Evolutionary conservation across 106 monocot species (phyloP).

Genomic region (Dendrobium nobile): DNA sequence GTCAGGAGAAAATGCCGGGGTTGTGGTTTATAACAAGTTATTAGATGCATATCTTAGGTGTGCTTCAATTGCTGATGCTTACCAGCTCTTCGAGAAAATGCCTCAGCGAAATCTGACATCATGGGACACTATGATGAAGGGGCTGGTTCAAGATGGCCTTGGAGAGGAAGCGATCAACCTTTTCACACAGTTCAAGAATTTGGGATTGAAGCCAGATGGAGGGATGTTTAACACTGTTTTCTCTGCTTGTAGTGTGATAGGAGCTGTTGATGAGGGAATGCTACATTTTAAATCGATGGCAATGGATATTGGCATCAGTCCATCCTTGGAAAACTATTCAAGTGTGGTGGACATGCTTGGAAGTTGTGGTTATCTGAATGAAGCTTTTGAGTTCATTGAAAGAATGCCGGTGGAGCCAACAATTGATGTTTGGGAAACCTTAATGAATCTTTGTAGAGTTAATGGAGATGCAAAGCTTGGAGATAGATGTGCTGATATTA

Average conservation of each 20-base stretch:
- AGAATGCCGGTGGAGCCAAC: constrained; percentile 60
- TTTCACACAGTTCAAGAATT: constrained; percentile 51
- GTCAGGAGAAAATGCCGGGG: constrained; percentile 21
- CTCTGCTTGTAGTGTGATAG: constrained; percentile 48
- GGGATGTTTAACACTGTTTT: constrained; percentile 46
- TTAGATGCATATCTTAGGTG: constrained; percentile 68
- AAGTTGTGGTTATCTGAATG: constrained; percentile 62
- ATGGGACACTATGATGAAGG: constrained; percentile 81
- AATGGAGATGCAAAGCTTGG: constrained; percentile 75
- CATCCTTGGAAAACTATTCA: constrained; percentile 61
- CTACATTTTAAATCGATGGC: constrained; percentile 83
- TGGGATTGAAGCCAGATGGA: constrained; percentile 56
- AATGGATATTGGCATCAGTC: constrained; percentile 44
- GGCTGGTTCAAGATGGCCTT: constrained; percentile 46
- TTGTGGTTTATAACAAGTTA: constrained; percentile 62
- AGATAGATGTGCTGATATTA: constrained; percentile 50
- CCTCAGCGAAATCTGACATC: constrained; percentile 63
- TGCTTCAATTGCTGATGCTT: constrained; percentile 62
- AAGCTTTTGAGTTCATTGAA: constrained; percentile 75
- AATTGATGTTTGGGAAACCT: constrained; percentile 72
- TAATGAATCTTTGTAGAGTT: constrained; percentile 71
- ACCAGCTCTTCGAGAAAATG: constrained; percentile 65
- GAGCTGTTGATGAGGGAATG: constrained; percentile 83
- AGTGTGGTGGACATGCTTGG: constrained; percentile 76
- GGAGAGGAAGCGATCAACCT: constrained; percentile 81